A percentile compares a stretch with the other conserved stretches of the same genome.
These are phyloP conservation scores for Solanum corneliomulleri DNA, from an alignment of 257 asterid species.

Conservation along the genomic window DNA sequence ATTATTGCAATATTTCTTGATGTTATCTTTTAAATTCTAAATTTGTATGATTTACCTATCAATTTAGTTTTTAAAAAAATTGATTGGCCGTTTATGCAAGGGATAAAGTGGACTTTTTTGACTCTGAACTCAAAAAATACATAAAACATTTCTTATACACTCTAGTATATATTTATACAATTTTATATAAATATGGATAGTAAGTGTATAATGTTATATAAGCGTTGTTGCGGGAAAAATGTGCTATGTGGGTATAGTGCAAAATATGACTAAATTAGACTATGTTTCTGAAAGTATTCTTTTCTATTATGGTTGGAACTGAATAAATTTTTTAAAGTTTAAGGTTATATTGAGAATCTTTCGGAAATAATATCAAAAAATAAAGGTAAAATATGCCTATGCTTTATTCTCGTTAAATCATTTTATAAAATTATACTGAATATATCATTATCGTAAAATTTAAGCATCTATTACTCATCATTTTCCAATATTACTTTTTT, in stretches of 20 bases:
- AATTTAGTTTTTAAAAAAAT: background rate
- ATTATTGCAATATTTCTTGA: background rate
- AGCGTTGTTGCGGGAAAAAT: background rate
- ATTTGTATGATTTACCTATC: background rate
- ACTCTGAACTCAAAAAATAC: background rate
- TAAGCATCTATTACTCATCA: background rate
- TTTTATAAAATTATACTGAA: background rate
- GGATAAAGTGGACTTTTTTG: background rate
- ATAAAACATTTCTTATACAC: too few relatives aligned
- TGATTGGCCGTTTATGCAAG: background rate
- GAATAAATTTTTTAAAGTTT: background rate
- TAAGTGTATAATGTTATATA: background rate
- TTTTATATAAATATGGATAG: background rate
- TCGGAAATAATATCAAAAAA: accelerated
- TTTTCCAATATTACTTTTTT: background rate
- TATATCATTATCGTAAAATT: background rate
- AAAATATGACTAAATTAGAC: background rate
- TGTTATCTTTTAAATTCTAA: background rate
- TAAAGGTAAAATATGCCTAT: background rate
- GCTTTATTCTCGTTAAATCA: accelerated
- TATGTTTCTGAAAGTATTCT: background rate
- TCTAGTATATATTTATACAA: too few relatives aligned
- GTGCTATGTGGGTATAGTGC: background rate
- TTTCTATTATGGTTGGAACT: background rate
- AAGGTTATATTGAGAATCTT: background rate